Conservation (phyloP, 2,329 filamentous ascomycete species). For the Venturia aucupariae region DNA sequence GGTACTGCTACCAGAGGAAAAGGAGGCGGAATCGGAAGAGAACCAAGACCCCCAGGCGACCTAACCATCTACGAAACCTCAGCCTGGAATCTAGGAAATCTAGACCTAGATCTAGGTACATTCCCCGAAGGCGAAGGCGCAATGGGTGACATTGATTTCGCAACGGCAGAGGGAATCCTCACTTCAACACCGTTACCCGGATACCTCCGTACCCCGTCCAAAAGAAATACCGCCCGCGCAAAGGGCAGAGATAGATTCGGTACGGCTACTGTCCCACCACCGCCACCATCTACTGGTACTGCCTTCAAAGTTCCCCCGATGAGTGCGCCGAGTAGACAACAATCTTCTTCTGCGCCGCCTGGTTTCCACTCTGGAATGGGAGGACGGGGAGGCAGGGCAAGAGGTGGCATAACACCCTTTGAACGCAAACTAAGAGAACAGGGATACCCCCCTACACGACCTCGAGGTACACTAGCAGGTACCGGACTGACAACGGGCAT, state of each 20-base stretch:
- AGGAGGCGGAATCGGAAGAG: no score
- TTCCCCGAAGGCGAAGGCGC: conserved; percentile 20
- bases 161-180: background rate
- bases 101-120: conserved; percentile 17
- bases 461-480: no score
- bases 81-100: conserved; percentile 19
- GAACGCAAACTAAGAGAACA: conserved; percentile 24
- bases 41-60: background rate
- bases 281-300: conserved; percentile 19
- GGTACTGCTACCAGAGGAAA: background rate
- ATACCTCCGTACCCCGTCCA: conserved; percentile 40
- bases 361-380: no score
- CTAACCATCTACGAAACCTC: conserved; percentile 7
- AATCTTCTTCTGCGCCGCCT: background rate
- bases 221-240: conserved; percentile 27
- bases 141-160: background rate
- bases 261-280: conserved; percentile 7
- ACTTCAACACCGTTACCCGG: conserved; percentile 23
- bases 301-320: background rate
- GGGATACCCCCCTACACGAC: no score
- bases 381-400: conserved; percentile 2
- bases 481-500: background rate
- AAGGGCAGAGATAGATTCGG: conserved; percentile 22
- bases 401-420: conserved; percentile 24
- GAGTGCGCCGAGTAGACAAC: background rate